A percentile compares a stretch with the other conserved stretches of the same genome.
Conservation (phyloP, 2,329 filamentous ascomycete genomes). For the Fusarium nodosum region DNA sequence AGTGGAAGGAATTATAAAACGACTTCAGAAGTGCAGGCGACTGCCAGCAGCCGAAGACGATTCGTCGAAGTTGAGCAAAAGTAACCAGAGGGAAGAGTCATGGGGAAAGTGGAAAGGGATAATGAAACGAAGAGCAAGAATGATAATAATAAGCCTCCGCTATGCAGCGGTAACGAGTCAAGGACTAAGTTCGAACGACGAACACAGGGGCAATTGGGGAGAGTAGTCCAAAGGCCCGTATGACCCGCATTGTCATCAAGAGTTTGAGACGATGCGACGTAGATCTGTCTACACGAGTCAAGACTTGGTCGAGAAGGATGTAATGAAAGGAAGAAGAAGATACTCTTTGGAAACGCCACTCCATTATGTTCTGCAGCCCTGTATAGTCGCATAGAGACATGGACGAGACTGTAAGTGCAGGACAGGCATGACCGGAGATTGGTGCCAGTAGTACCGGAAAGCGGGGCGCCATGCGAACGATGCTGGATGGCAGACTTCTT, state of each 20-base stretch:
- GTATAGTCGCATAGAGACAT: conserved; percentile 17
- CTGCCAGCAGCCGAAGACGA: conserved; percentile 38
- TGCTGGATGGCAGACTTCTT: conserved; percentile 16
- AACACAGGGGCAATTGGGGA: neutral
- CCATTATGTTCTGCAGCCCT: conserved; percentile 30
- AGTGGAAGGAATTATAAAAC: conserved; percentile 2
- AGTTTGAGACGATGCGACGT: conserved; percentile 22
- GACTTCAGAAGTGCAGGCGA: conserved; percentile 12
- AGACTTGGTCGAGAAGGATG: neutral
- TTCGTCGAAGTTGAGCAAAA: neutral
- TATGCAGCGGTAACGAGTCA: conserved; percentile 16
- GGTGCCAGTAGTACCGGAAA: conserved; percentile 27
- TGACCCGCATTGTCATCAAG: conserved; percentile 12
- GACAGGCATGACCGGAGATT: conserved; percentile 30
- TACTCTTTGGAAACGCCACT: conserved; percentile 3
- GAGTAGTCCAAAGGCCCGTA: neutral
- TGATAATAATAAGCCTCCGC: neutral
- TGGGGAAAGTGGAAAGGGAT: conserved; percentile 2
- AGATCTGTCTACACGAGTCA: conserved; percentile 20
- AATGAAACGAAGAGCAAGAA: neutral
- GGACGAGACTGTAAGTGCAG: conserved; percentile 7
- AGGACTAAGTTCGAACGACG: conserved; percentile 10
- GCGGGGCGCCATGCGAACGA: conserved; percentile 42
- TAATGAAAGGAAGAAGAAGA: conserved; percentile 2
- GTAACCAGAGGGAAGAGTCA: conserved; percentile 8